Evolutionary conservation across 1,284 basidiomycete species (phyloP), one percentile per base, ranked within the genome.

Genomic region (Cutaneotrichosporon daszewskae): DNA sequence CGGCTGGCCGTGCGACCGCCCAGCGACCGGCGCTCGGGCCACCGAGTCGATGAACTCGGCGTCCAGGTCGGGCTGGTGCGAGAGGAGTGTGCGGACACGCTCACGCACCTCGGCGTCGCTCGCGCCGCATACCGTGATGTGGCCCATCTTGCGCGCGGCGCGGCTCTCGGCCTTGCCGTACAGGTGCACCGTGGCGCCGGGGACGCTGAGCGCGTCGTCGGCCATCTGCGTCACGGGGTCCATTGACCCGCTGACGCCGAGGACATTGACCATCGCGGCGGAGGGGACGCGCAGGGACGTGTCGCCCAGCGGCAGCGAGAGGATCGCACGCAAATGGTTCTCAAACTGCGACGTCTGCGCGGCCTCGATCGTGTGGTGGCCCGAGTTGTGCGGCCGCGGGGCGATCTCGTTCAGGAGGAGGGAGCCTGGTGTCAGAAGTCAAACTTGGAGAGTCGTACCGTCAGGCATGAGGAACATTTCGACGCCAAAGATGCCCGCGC

Each of bases 341-440:
- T 94, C 91, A 74, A 91, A 99, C 73, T 98, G 95, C 12, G 90
- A 96, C 3, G 90, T 87, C 57, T 89, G 78, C 69, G 89, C 95
- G 0, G 94, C 92, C 72, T 97, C 94, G 64, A 98, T 97, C n/a
- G 94, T 97, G 72, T 97, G 96, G 69, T 99, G 95, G 0, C 94
- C 94, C 9, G 91, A 96, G 73, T 98, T 99, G 72, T 99, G 95
- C 1, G 95, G 94, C 18, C 95, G 80, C n/a, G 95, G 95, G 0
- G 95, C 95, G 52, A 99, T 96, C 74, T 99, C 95, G 71, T 99
- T 98, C 56, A 98, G 79, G 47, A 84, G 81, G 3, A 98, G 77
- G 1, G 75, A 71, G 19, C 85, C 89, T 92, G 57, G 32, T 38
- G 41, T 54, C 34, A 45, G 38, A n/a, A n/a, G n/a, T n/a, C 33